These are phyloP conservation scores for Colletotrichum caudatum DNA, from an alignment of 2,329 filamentous ascomycete species.

Conservation along the genomic window DNA sequence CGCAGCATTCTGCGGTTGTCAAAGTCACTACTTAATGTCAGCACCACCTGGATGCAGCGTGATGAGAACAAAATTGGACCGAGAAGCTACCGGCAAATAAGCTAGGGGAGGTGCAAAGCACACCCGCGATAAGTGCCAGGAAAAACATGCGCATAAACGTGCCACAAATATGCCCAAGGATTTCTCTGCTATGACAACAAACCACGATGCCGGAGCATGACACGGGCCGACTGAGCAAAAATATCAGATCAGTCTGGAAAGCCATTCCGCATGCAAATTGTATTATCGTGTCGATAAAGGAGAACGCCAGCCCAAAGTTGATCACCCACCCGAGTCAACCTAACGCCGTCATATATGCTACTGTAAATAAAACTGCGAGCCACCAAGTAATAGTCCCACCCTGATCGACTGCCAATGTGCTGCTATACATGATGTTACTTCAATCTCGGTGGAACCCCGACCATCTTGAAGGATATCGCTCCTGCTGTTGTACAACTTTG, in stretches of 20 bases:
- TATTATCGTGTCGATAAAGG: slow-evolving; percentile 8
- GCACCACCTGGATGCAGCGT: neutral
- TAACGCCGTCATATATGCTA: slow-evolving; percentile 39
- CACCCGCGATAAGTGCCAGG: neutral
- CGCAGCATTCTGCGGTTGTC: too few relatives aligned
- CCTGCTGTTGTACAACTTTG: slow-evolving; percentile 50
- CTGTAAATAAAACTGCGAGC: slow-evolving; percentile 13
- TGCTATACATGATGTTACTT: slow-evolving; percentile 17
- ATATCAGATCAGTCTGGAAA: neutral
- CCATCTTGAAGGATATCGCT: slow-evolving; percentile 55
- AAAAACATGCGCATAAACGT: neutral
- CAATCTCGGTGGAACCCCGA: slow-evolving; percentile 42
- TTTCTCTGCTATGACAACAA: neutral
- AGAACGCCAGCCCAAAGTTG: slow-evolving; percentile 21
- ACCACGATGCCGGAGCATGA: neutral
- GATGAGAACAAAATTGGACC: neutral
- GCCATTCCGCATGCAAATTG: neutral
- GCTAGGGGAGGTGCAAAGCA: neutral
- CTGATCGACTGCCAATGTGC: neutral
- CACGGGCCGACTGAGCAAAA: neutral
- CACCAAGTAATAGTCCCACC: slow-evolving; percentile 11
- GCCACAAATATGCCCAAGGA: neutral
- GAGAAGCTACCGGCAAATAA: neutral
- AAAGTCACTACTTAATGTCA: too few relatives aligned
- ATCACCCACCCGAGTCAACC: slow-evolving; percentile 19